Evolutionary conservation across 2,329 filamentous ascomycete species (phyloP), one percentile per base, ranked within the genome.

Genomic region (Tolypocladium inflatum): DNA sequence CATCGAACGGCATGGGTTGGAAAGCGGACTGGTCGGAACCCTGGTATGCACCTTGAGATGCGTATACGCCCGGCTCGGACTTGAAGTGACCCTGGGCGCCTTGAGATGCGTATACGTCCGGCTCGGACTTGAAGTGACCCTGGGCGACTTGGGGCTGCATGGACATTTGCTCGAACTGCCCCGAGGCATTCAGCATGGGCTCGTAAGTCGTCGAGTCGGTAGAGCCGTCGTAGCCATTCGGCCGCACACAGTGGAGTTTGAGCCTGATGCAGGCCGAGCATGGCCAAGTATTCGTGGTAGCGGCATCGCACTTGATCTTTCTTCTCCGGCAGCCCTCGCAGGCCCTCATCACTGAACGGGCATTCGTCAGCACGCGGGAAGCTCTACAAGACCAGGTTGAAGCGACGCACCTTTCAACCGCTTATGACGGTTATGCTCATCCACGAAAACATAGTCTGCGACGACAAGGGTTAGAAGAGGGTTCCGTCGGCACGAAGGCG

Each of bases 381-480:
- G 11, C n/a, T 19, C 19, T 19, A 42, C 10, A 37, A 8, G 3
- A 6, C 30, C n/a, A 17, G 5, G n/a, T 11, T 11, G n/a, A 13
- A 19, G n/a, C 30, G 39, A 42, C 57, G 65, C 83, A 94, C 91
- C 91, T 81, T 97, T 97, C 62, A 97, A 78, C 66, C 93, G 85
- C 76, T 97, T 97, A 75, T 97, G 94, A 63, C 94, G 88, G 77
- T 97, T 97, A 74, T 97, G 94, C 74, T 97, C 93, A 74, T 97
- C 93, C 59, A 97, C 94, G 70, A 97, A 97, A 67, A 97, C 94
- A 89, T 97, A 97, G 73, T 97, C 92, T 96, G 57, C 38, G 64
- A 59, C 65, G 63, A 58, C 58, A 54, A 38, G n/a, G 48, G 65
- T 76, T 65, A 76, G 72, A 58, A 58, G 51, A n/a, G 53, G 55